Conservation (phyloP, 192 early-diverging fungal genomes). For the Backusella macrospora region DNA sequence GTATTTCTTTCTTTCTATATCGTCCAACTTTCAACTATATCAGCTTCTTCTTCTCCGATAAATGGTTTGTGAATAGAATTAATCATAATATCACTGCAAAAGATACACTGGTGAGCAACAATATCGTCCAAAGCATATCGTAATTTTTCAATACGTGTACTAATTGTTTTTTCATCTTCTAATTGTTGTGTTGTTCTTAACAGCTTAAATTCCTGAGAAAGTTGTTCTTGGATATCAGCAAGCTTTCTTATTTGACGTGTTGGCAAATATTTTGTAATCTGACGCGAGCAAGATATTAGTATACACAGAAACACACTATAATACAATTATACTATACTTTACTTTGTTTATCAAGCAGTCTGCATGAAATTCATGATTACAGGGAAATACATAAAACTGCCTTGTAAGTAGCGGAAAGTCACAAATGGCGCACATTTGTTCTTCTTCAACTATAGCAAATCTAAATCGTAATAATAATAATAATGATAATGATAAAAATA, state of each 20-base stretch:
- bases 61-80: constrained; percentile 84
- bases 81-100: constrained; percentile 96
- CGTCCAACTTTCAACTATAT: constrained; percentile 60
- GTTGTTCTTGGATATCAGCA: constrained; percentile 62
- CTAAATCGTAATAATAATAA: constrained; percentile 28
- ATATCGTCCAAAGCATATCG: constrained; percentile 73
- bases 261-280: constrained; percentile 48
- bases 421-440: constrained; percentile 81
- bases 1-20: constrained; percentile 42
- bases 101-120: constrained; percentile 82
- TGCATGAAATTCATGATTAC: constrained; percentile 91
- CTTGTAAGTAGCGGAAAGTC: constrained; percentile 76
- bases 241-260: constrained; percentile 51
- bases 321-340: constrained; percentile 48
- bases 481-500: background rate
- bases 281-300: background rate
- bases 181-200: constrained; percentile 33
- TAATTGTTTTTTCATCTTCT: constrained; percentile 50
- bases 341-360: constrained; percentile 86
- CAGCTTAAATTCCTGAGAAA: constrained; percentile 46
- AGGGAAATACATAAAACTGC: constrained; percentile 97
- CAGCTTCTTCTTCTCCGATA: constrained; percentile 54
- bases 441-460: constrained; percentile 64
- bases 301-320: background rate
- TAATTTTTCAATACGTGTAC: constrained; percentile 47